Percentiles rank a stretch among this genome's conserved stretches.
phyloP scores from a whole-genome alignment of 140 eudicot species.

The Flaveria floridana region DNA sequence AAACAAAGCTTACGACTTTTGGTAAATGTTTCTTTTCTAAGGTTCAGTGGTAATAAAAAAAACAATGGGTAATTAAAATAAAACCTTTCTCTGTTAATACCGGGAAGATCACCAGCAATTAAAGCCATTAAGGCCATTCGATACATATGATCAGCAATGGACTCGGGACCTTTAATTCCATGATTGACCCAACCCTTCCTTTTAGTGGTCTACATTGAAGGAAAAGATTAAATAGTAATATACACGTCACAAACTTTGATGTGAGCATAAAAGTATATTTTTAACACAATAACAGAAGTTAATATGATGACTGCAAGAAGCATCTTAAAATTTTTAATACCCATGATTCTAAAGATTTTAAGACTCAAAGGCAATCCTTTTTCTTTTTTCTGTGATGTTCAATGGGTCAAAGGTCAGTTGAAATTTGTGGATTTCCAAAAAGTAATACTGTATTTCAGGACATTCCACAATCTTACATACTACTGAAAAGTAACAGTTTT shows the following conservation, averaged over 20 bases:
- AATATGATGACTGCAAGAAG: background rate
- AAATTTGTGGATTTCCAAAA: background rate
- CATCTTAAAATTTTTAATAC: background rate
- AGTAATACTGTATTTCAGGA: background rate
- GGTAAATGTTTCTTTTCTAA: background rate
- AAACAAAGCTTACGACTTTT: constrained; percentile 9
- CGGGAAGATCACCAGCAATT: constrained; percentile 74
- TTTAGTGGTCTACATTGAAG: constrained; percentile 62
- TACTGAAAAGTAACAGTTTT: background rate
- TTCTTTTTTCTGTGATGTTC: background rate
- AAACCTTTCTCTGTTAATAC: constrained; percentile 85
- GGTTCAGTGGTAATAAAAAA: background rate
- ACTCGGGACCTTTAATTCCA: constrained; percentile 84
- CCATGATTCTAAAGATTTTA: background rate
- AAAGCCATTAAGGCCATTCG: constrained; percentile 91
- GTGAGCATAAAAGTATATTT: background rate
- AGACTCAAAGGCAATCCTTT: background rate
- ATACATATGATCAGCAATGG: constrained; percentile 95
- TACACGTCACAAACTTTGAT: background rate
- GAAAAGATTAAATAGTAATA: constrained; percentile 13
- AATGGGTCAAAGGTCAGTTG: background rate
- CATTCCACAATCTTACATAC: background rate
- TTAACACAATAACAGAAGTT: background rate
- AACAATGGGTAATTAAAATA: constrained; percentile 23
- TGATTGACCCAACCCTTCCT: constrained; percentile 95